phyloP scores from a whole-genome alignment of 768 basidiomycete genomes.

The Arthromyces matolae region DNA sequence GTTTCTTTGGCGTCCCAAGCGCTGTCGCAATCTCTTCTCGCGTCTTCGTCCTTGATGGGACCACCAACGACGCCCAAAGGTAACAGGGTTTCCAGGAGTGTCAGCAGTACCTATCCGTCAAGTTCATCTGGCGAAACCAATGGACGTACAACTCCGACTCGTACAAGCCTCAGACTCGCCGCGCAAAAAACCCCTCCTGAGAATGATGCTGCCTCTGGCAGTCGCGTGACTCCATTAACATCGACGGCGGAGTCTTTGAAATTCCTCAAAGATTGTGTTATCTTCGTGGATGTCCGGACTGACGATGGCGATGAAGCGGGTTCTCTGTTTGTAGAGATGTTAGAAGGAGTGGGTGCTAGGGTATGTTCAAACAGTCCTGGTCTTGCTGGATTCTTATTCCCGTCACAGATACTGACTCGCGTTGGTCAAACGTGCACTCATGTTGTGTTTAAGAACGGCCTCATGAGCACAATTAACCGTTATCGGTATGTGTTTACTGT shows the following conservation, averaged over 20 bases:
- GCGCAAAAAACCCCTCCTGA: slow-evolving; percentile 11
- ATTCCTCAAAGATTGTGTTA: slow-evolving; percentile 67
- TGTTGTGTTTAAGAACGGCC: slow-evolving; percentile 82
- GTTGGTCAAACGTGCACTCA: slow-evolving; percentile 77
- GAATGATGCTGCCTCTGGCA: slow-evolving; percentile 16
- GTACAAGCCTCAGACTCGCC: slow-evolving; percentile 11
- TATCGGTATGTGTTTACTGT: slow-evolving; percentile 49
- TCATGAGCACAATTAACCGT: slow-evolving; percentile 66
- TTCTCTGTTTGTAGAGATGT: slow-evolving; percentile 78
- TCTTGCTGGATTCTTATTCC: not conserved
- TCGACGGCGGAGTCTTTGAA: slow-evolving; percentile 35
- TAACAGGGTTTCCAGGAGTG: slow-evolving; percentile 33
- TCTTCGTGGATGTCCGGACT: slow-evolving; percentile 87
- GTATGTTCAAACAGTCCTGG: slow-evolving; percentile 31
- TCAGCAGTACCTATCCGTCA: slow-evolving; percentile 34
- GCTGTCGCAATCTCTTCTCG: slow-evolving; percentile 60
- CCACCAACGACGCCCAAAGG: slow-evolving; percentile 44
- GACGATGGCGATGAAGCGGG: slow-evolving; percentile 83
- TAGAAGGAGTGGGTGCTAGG: slow-evolving; percentile 75
- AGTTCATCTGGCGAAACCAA: slow-evolving; percentile 3
- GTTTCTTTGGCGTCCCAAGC: slow-evolving; percentile 59
- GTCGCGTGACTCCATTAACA: slow-evolving; percentile 17
- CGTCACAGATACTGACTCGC: slow-evolving; percentile 52
- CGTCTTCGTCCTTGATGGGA: slow-evolving; percentile 44
- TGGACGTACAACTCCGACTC: slow-evolving; percentile 9